phyloP scores from a whole-genome alignment of 306 rosid species.

The Hippophae rhamnoides region DNA sequence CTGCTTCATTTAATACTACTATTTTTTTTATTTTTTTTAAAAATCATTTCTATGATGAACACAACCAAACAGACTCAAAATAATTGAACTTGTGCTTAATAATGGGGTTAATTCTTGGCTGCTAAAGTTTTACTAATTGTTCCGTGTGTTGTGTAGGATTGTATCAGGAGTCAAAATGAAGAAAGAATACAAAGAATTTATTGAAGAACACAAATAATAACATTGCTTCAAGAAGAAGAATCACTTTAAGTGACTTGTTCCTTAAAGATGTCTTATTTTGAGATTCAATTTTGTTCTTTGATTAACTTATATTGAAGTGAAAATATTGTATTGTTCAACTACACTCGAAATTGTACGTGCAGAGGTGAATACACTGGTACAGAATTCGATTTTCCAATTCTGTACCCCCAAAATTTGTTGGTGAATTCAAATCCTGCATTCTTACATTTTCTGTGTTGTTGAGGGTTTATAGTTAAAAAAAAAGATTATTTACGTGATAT shows the following conservation, averaged over 20 bases:
- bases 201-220: constrained; percentile 59
- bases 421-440: no score
- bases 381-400: neutral
- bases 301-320: constrained; percentile 28
- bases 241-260: neutral
- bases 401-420: no score
- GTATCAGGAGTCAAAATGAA: constrained; percentile 90
- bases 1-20: no score
- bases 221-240: constrained; percentile 2
- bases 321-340: constrained; percentile 14
- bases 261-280: constrained; percentile 15
- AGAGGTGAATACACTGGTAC: constrained; percentile 7
- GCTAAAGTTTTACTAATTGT: neutral
- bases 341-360: constrained; percentile 20
- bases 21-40: no score
- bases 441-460: no score
- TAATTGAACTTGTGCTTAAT: no score
- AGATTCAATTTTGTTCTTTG: constrained; percentile 53
- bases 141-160: constrained; percentile 42
- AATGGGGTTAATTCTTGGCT: constrained; percentile 5
- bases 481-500: no score
- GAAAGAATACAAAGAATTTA: constrained; percentile 76
- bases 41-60: no score
- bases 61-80: no score
- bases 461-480: no score